Evolutionary conservation across 768 basidiomycete genomes (phyloP), one percentile per base, ranked within the genome.

Genomic region (Xerocomellus chrysenteron): DNA sequence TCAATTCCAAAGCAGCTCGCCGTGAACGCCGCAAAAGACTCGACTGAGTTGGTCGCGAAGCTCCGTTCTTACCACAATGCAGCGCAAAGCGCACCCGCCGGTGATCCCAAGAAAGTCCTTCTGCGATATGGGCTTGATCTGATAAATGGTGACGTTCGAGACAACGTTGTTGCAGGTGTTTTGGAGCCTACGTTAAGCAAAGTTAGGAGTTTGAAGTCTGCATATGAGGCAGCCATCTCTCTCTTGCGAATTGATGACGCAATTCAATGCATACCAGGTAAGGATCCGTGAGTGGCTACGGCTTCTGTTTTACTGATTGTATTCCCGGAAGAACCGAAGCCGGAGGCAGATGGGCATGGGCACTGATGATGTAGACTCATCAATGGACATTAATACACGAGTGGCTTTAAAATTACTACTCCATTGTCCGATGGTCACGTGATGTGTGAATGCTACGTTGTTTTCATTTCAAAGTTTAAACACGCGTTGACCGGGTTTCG

Each of bases 1-100:
- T 84, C 94, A 16, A 99, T 99, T 64, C 97, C 97, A 45, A 98
- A 98, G 76, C 94, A 90, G 19, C 87, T 99, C 35, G 88, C 97
- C 3, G 91, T 98, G 50, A 99, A 99, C 70, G 97, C 97, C 41
- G 97, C 97, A 40, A 98, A 98, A 68, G 97, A 99, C 70, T 94
- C 95, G 37, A 98, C 96, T 1, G 93, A 98, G 54, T 84, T 99
- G 19, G 94, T 99, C 39, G 95, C 97, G 21, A 98, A 98, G 74
- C 79, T 99, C 47, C 88, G 97, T 49, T 88, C 95, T 11, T 98
- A 95, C 76, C 97, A 99, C 78, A 94, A 94, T 64, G 90, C 93
- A 44, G 95, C 95, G 4, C 96, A 97, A 75, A 94, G 88, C 62
- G 96, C 94, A 3, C 87, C 92, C 2, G 80, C 78, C 0, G 90